phyloP scores from a whole-genome alignment of 106 monocot species.

The Narthecium ossifragum region DNA sequence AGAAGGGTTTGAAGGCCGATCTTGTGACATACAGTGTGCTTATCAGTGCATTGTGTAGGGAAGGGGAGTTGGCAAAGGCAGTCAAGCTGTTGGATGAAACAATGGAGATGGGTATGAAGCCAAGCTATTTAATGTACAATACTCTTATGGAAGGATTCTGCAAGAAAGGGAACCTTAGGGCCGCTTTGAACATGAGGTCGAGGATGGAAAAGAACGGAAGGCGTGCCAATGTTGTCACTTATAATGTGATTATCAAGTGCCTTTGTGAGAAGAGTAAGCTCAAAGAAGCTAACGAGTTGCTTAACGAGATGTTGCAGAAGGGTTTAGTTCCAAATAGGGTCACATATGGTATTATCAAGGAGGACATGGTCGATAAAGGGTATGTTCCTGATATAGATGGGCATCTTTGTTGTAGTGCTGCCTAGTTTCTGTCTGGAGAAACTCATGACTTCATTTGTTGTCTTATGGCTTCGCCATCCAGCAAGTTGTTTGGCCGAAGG shows the following conservation, averaged over 20 bases:
- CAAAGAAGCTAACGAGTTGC: slow-evolving; percentile 56
- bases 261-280: slow-evolving; percentile 46
- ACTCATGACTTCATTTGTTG: too few relatives aligned
- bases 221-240: slow-evolving; percentile 72
- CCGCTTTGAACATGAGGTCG: slow-evolving; percentile 57
- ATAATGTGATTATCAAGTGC: slow-evolving; percentile 72
- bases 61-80: slow-evolving; percentile 57
- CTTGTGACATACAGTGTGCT: slow-evolving; percentile 70
- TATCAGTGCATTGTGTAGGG: slow-evolving; percentile 51
- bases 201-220: slow-evolving; percentile 78
- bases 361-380: slow-evolving; percentile 76
- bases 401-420: slow-evolving; percentile 32
- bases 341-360: slow-evolving; percentile 80
- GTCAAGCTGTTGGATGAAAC: slow-evolving; percentile 77
- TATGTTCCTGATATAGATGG: slow-evolving; percentile 83
- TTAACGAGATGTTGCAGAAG: slow-evolving; percentile 96
- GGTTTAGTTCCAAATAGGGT: slow-evolving; percentile 72
- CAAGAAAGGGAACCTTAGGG: slow-evolving; percentile 56
- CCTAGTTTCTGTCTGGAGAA: too few relatives aligned
- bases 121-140: slow-evolving; percentile 63
- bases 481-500: too few relatives aligned
- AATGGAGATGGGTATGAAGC: slow-evolving; percentile 47
- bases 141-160: slow-evolving; percentile 78
- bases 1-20: slow-evolving; percentile 60
- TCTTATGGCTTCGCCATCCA: too few relatives aligned